phyloP scores from a whole-genome alignment of 352 stramenopile genomes.

The Pythium oligandrum region DNA sequence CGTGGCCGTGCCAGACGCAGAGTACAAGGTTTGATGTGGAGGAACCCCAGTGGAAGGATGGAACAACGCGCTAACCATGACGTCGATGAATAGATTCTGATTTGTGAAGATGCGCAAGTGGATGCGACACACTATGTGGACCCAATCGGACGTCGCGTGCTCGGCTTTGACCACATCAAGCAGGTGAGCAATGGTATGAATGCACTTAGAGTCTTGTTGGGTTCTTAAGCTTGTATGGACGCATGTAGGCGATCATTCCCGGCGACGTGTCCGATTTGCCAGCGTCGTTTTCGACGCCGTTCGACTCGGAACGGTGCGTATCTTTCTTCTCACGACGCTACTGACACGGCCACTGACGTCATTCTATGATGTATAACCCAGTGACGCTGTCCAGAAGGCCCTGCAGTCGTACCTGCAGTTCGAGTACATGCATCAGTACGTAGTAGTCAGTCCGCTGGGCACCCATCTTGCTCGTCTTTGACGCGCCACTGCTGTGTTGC shows the following conservation, averaged over 20 bases:
- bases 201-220: background rate
- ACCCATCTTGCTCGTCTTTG: background rate
- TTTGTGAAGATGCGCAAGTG: constrained; percentile 77
- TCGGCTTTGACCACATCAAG: constrained; percentile 88
- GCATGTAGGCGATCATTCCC: constrained; percentile 33
- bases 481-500: background rate
- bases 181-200: constrained; percentile 15
- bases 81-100: constrained; percentile 50
- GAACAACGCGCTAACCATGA: background rate
- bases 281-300: constrained; percentile 28
- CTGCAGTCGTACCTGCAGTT: constrained; percentile 80
- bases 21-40: constrained; percentile 57
- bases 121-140: constrained; percentile 84
- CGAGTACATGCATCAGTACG: constrained; percentile 78
- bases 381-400: constrained; percentile 50
- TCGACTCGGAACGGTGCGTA: constrained; percentile 67
- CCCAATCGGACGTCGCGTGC: constrained; percentile 59
- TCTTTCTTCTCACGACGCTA: background rate
- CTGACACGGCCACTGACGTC: background rate
- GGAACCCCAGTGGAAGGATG: background rate
- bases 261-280: constrained; percentile 50
- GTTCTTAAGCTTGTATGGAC: background rate
- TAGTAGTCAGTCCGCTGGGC: background rate
- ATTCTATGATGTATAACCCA: constrained; percentile 5
- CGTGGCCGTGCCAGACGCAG: constrained; percentile 60